Base-by-base conservation (phyloP, 2,329 filamentous ascomycete genomes). In the Aphanoascus verrucosus region DNA sequence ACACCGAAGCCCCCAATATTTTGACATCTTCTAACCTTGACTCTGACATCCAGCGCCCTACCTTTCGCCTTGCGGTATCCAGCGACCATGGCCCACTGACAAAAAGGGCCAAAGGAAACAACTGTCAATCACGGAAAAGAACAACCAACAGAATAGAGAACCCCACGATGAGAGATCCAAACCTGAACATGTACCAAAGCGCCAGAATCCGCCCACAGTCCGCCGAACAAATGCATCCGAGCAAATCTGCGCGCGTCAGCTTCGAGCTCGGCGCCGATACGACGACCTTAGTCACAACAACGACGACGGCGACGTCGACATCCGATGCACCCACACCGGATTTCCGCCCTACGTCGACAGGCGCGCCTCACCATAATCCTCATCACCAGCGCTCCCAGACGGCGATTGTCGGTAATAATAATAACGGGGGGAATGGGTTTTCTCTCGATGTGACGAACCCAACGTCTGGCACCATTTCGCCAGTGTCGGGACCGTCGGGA, bases 241-340 rank as follows among this genome's bases (percentile, higher is more conserved):
- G 15, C 11, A 57, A 49, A 40, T 34, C 48, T 9, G 52, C 34
- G 15, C 55, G 55, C 28, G 55, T 55, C 40, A 52, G 52, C 15
- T 57, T 57, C 52, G 55, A 53, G 4, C 37, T 49, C 23, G 20
- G 37, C 14, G 37, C 48, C 45, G 37, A 41, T n/a, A 46, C 19
- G 23, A 28, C 23, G 23, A n/a, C n/a, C n/a, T n/a, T n/a, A n/a
- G n/a, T n/a, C n/a, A n/a, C n/a, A n/a, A n/a, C n/a, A n/a, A 46
- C 19, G 23, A 28, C 23, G 23, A n/a, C n/a, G n/a, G n/a, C n/a
- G n/a, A 28, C 23, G 23, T 28, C 23, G 7, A 7, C 23, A 14
- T 46, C 23, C 42, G 53, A 51, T 35, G 3, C 38, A 54, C 47
- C 45, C 34, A 17, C 42, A 11, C 15, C 34, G 17, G 34, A 41